These are phyloP conservation scores for Botryotinia narcissicola DNA, from an alignment of 2,329 filamentous ascomycete genomes.

Conservation along the genomic window DNA sequence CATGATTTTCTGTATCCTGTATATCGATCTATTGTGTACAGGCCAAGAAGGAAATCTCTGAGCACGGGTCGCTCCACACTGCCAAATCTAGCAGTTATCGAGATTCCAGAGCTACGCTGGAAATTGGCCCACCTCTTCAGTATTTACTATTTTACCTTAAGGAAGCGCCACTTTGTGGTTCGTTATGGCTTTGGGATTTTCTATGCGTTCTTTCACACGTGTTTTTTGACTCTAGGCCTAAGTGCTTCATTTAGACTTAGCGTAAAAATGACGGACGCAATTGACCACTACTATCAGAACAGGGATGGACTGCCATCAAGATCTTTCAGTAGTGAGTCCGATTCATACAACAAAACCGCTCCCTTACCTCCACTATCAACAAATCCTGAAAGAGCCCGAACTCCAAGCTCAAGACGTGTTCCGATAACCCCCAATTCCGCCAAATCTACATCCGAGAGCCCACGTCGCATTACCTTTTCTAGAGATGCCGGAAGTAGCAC, in stretches of 20 bases:
- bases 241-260: background rate
- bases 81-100: background rate
- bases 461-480: background rate
- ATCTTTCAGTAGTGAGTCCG: background rate
- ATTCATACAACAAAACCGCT: constrained; percentile 4
- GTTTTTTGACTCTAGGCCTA: background rate
- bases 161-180: background rate
- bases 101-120: background rate
- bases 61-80: background rate
- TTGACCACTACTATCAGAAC: background rate
- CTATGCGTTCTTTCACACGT: background rate
- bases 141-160: background rate
- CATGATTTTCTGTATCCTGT: background rate
- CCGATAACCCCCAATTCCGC: background rate
- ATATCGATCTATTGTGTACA: background rate
- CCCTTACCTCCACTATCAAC: background rate
- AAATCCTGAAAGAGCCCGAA: background rate
- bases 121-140: background rate
- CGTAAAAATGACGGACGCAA: background rate
- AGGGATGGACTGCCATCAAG: background rate
- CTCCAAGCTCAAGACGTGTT: background rate
- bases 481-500: constrained; percentile 10
- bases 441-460: background rate
- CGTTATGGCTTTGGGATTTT: background rate
- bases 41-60: background rate